Percentiles rank a stretch among this genome's conserved stretches.
Evolutionary conservation across 2,329 filamentous ascomycete genomes (phyloP).

Genomic region (Nannizziopsis arthrosporioides): DNA sequence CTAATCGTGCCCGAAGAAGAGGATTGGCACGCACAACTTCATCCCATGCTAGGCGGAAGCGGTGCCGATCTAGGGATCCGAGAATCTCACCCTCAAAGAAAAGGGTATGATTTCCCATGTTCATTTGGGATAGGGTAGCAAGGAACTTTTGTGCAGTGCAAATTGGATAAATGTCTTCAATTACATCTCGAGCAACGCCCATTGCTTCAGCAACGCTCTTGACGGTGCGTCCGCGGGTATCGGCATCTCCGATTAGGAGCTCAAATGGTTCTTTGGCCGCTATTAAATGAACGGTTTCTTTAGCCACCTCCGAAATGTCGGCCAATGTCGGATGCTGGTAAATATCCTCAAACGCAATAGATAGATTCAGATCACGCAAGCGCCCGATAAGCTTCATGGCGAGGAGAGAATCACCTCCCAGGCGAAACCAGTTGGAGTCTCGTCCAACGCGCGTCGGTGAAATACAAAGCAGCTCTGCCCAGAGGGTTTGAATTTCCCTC

Average conservation of each 20-base stretch:
- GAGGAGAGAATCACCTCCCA: conserved; percentile 6
- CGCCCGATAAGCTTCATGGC: conserved; percentile 5
- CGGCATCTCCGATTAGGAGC: not conserved
- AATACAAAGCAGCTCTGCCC: conserved; percentile 28
- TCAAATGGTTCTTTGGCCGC: not conserved
- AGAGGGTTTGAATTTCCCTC: conserved; percentile 19
- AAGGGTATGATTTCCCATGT: conserved; percentile 29
- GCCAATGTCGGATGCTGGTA: conserved; percentile 19
- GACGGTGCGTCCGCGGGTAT: not conserved
- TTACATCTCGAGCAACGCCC: not conserved
- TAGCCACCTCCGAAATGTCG: conserved; percentile 20
- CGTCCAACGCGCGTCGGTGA: conserved; percentile 10
- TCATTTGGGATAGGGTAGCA: conserved; percentile 26
- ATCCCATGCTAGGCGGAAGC: conserved; percentile 32
- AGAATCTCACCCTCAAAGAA: conserved; percentile 25
- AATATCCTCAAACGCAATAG: conserved; percentile 2
- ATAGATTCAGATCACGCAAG: conserved; percentile 1
- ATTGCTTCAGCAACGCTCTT: not conserved
- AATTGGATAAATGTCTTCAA: conserved; percentile 30
- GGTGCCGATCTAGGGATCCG: conserved; percentile 20
- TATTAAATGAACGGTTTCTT: conserved; percentile 7
- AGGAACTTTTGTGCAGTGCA: conserved; percentile 32
- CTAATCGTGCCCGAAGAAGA: conserved; percentile 33
- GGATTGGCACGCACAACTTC: conserved; percentile 23
- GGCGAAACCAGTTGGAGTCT: conserved; percentile 2